Evolutionary conservation across 768 basidiomycete species (phyloP), one percentile per base, ranked within the genome.

Genomic region (Kwoniella europaea): DNA sequence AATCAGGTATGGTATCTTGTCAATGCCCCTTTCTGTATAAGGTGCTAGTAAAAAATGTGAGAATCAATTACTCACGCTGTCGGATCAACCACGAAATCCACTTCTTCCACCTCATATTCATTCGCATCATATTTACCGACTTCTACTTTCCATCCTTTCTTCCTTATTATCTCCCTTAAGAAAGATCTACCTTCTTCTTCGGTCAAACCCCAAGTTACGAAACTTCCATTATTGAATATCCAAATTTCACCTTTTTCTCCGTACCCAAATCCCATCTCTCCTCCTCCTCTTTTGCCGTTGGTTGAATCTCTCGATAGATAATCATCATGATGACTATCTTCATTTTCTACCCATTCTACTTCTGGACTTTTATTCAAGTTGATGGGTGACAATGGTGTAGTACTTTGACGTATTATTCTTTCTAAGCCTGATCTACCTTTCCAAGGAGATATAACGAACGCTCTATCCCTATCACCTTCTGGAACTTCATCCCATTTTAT

Each of bases 81-180:
- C 46, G 92, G 92, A 83, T 97, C 94, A 29, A 91, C 90, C 13
- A 94, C 92, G 83, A 94, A 96, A 80, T 97, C 94, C 61, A 97
- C 86, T 76, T 94, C 94, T 78, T 94, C 94, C 13, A 91, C 91
- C 57, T 83, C 80, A 53, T 82, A 76, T 85, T 94, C 94, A 18
- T 88, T 85, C 63, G 90, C 90, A 29, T 82, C 86, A 65, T 94
- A 85, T 3, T 88, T 86, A 3, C 86, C 88, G 10, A 93, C 85
- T 80, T 93, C 89, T 29, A 90, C 87, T 1, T 86, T 87, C 0
- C 86, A 82, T 2, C 86, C 86, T 24, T 84, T 86, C 50, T 84
- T 83, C 57, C 93, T 85, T 18, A 84, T 84, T 41, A 94, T 86
- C 63, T 91, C 86, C 27, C 84, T 81, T 24, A 89, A 87, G 81